Evolutionary conservation across 257 asterid genomes (phyloP).

Genomic region (Petrea volubilis): DNA sequence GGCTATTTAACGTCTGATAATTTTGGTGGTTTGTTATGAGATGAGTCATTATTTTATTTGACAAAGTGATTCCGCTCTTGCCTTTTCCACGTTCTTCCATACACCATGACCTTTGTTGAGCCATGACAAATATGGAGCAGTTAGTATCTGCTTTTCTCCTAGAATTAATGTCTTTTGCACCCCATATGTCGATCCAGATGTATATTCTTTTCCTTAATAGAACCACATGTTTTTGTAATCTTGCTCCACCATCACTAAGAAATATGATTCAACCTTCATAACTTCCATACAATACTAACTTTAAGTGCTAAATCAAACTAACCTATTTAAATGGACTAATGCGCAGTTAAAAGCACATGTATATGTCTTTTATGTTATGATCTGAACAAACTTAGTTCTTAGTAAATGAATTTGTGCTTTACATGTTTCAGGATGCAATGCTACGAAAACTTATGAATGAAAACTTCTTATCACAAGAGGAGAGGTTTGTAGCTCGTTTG

Average conservation of each 20-base stretch:
- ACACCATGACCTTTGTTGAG: not conserved
- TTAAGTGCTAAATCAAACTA: not conserved
- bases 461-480: slow-evolving; percentile 71
- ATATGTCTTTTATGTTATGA: not conserved
- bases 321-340: slow-evolving; percentile 14
- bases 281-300: not conserved
- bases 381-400: not conserved
- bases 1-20: not conserved
- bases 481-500: slow-evolving; percentile 61
- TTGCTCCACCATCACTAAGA: not conserved
- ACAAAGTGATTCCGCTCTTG: slow-evolving; percentile 6
- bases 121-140: not conserved
- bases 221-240: not conserved
- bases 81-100: slow-evolving; percentile 5
- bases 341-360: not conserved
- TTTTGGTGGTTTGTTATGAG: not conserved
- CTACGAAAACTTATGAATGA: slow-evolving; percentile 76
- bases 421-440: slow-evolving; percentile 83
- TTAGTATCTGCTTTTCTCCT: not conserved
- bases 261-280: not conserved
- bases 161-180: not conserved
- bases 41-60: not conserved
- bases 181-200: not conserved
- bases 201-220: not conserved
- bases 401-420: slow-evolving; percentile 17